phyloP scores from a whole-genome alignment of 2,329 filamentous ascomycete species.

The Curvularia hawaiiensis region DNA sequence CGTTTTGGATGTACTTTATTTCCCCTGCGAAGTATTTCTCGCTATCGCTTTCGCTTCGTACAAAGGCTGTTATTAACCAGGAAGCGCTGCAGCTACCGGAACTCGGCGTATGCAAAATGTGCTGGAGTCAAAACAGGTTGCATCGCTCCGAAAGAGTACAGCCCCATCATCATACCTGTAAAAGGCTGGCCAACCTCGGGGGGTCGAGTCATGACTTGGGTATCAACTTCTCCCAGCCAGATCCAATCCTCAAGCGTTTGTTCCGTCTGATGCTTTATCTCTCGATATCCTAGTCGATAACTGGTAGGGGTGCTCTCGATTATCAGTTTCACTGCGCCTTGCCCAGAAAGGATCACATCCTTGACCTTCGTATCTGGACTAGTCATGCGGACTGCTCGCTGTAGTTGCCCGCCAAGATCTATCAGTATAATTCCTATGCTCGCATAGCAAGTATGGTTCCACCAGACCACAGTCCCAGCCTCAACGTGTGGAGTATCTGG shows the following conservation, averaged over 20 bases:
- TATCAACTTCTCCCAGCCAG: slow-evolving; percentile 32
- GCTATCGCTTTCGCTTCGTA: background rate
- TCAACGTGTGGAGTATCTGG: slow-evolving; percentile 54
- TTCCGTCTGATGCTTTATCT: background rate
- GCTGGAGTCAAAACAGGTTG: slow-evolving; percentile 50
- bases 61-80: no score
- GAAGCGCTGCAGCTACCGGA: slow-evolving; percentile 6
- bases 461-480: slow-evolving; percentile 61
- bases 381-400: slow-evolving; percentile 13
- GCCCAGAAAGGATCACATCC: slow-evolving; percentile 18
- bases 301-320: slow-evolving; percentile 10
- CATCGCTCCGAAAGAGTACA: slow-evolving; percentile 52
- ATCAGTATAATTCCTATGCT: slow-evolving; percentile 48
- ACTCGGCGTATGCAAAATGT: slow-evolving; percentile 44
- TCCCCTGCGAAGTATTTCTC: background rate
- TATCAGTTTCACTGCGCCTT: slow-evolving; percentile 25
- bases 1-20: background rate
- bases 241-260: slow-evolving; percentile 8
- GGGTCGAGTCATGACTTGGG: slow-evolving; percentile 41
- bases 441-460: slow-evolving; percentile 56
- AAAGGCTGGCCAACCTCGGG: slow-evolving; percentile 51
- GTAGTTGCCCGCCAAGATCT: background rate
- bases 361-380: slow-evolving; percentile 17
- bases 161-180: slow-evolving; percentile 54
- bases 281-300: slow-evolving; percentile 36